Conservation (phyloP, 768 basidiomycete genomes). For the Krasilnikovozyma curviuscula region DNA sequence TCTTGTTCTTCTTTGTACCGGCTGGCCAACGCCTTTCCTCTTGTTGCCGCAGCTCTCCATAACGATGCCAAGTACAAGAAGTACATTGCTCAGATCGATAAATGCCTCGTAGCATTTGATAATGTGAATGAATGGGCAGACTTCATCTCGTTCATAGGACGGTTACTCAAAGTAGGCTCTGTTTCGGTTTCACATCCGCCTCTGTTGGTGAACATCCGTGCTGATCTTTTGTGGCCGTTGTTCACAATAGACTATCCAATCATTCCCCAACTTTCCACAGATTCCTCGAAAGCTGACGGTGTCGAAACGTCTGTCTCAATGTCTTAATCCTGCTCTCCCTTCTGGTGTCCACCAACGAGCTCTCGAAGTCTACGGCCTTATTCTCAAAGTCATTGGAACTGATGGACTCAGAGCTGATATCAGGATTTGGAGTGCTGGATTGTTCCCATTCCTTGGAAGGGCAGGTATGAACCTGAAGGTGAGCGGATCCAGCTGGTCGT, state of each 20-base stretch:
- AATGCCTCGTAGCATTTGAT: constrained; percentile 78
- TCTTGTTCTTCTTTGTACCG: no score
- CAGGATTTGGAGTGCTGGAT: constrained; percentile 78
- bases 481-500: constrained; percentile 3
- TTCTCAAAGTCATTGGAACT: constrained; percentile 73
- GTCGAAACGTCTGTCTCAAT: constrained; percentile 84
- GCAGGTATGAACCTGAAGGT: constrained; percentile 98
- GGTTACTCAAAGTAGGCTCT: constrained; percentile 56
- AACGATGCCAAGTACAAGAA: constrained; percentile 82
- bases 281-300: constrained; percentile 89
- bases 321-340: constrained; percentile 90
- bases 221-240: not conserved
- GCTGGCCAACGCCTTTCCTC: not conserved
- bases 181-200: no score
- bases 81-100: constrained; percentile 78
- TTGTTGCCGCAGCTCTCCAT: not conserved
- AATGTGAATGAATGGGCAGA: constrained; percentile 98
- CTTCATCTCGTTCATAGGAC: constrained; percentile 90
- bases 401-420: constrained; percentile 76
- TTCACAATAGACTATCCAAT: constrained; percentile 57
- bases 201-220: no score
- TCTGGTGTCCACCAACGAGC: constrained; percentile 93
- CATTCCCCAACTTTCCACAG: constrained; percentile 82
- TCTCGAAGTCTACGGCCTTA: constrained; percentile 81
- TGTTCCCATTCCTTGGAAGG: constrained; percentile 98